Conservation (phyloP, 768 basidiomycete species). For the Boletus eberwhitei region DNA sequence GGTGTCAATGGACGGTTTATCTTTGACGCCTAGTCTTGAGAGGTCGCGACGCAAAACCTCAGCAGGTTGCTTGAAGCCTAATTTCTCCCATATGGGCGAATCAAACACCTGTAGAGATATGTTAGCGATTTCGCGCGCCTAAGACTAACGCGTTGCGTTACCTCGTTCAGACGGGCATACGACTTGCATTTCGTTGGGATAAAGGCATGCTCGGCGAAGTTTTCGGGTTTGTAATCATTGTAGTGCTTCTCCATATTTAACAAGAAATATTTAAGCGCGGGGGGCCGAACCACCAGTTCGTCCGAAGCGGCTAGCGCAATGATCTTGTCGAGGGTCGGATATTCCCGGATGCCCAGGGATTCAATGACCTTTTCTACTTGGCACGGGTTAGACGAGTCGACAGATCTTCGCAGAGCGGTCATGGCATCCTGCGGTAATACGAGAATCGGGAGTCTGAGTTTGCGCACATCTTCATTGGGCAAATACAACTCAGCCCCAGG, state of each 20-base stretch:
- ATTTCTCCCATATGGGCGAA: conserved; percentile 1
- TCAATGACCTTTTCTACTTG: not conserved
- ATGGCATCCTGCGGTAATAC: conserved; percentile 22
- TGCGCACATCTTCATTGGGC: conserved; percentile 62
- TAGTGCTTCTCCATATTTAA: conserved; percentile 7
- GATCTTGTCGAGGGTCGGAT: conserved; percentile 7
- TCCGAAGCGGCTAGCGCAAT: conserved; percentile 8
- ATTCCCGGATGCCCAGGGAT: not conserved
- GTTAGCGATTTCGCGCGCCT: not conserved
- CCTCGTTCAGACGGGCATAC: conserved; percentile 9
- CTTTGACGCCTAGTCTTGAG: conserved; percentile 7
- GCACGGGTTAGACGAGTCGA: not conserved
- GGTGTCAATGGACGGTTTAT: too few species aligned
- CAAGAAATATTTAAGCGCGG: conserved; percentile 12
- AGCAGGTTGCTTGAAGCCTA: conserved; percentile 8
- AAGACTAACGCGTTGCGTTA: not conserved
- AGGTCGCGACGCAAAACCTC: conserved; percentile 1
- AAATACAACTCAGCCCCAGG: conserved; percentile 65
- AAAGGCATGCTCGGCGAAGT: conserved; percentile 9
- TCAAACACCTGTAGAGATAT: conserved; percentile 7
- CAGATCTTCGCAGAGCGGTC: not conserved
- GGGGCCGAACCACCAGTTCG: not conserved
- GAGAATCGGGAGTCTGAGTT: conserved; percentile 74
- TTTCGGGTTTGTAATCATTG: conserved; percentile 9
- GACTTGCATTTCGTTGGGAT: conserved; percentile 10